Base-by-base conservation (phyloP, 2,329 filamentous ascomycete genomes). In the Aspergillus felis region DNA sequence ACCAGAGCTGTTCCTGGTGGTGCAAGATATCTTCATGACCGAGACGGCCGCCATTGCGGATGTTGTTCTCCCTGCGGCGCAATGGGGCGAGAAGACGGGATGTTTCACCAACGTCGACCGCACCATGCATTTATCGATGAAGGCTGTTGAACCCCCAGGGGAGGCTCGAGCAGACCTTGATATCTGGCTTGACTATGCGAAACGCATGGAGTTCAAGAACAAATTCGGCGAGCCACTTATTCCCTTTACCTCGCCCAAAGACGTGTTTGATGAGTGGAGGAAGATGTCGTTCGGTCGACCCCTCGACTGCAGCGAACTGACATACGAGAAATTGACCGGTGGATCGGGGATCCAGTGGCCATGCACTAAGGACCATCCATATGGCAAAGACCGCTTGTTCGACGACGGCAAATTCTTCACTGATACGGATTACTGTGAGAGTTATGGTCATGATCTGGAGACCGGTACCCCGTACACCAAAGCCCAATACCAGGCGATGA, bases 51-150 rank as follows among this genome's bases (percentile, higher is more conserved):
- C 66, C 1, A 64, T 75, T 46, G 71, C 74, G 5, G 73, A 75
- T 55, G 71, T 76, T 1, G 70, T 75, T 1, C 65, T 76, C 1
- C 72, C 74, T 1, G 72, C 71, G 0, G 72, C 73, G 1, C 70
- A 73, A 51, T 75, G 71, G 71, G 72, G 66, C 3, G 73, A 76
- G 58, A 76, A 75, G 57, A 75, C 73, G 4, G 73, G 73, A 0
- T 71, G 68, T 56, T 75, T 75, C 58, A 75, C 74, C 14, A 76
- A 76, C 52, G 74, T 65, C 10, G 74, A 75, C 58, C 67, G 73
- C 12, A 75, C 73, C 2, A 70, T 75, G 48, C 73, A 76, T 59
- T 60, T 76, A 28, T 72, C 71, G 0, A 62, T 70, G 44, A 75
- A 76, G 53, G 74, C 74, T 3, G 69, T 75, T 4, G 71, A 75